Conservation (phyloP, 1,284 basidiomycete genomes). For the Fomitopsis schrenkii region DNA sequence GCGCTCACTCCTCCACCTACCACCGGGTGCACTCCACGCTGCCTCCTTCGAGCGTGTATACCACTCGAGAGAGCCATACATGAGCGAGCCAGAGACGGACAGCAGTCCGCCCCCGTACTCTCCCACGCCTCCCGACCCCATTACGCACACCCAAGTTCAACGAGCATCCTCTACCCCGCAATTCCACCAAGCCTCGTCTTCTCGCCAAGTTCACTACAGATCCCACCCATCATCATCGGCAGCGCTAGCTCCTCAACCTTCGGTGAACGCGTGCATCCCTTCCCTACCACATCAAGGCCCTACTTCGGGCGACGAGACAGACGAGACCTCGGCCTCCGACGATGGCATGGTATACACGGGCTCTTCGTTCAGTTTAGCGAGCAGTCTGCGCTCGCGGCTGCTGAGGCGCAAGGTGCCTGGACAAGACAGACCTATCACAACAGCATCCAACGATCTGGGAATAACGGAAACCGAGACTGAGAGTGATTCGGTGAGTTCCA, state of each 20-base stretch:
- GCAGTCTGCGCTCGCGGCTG: conserved; percentile 28
- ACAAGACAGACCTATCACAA: conserved; percentile 44
- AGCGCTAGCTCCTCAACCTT: background rate
- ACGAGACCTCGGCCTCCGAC: conserved; percentile 20
- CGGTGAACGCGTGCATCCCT: background rate
- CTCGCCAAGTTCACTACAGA: background rate
- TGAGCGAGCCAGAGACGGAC: conserved; percentile 5
- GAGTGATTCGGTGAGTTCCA: conserved; percentile 56
- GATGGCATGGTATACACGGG: conserved; percentile 26
- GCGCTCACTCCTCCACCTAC: too few species aligned
- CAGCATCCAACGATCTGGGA: conserved; percentile 52
- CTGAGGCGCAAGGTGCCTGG: conserved; percentile 29
- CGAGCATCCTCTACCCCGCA: background rate
- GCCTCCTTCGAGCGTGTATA: too few species aligned
- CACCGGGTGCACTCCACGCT: too few species aligned
- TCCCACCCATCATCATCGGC: background rate
- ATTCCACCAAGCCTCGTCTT: background rate
- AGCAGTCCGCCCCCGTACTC: conserved; percentile 7
- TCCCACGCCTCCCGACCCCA: background rate
- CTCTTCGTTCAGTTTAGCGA: conserved; percentile 15
- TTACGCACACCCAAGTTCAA: background rate
- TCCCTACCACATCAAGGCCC: conserved; percentile 8
- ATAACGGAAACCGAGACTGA: conserved; percentile 79
- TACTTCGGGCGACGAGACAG: conserved; percentile 20
- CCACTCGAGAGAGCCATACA: background rate